Base-by-base conservation (phyloP, 2,329 filamentous ascomycete species). In the Talaromyces sp. region DNA sequence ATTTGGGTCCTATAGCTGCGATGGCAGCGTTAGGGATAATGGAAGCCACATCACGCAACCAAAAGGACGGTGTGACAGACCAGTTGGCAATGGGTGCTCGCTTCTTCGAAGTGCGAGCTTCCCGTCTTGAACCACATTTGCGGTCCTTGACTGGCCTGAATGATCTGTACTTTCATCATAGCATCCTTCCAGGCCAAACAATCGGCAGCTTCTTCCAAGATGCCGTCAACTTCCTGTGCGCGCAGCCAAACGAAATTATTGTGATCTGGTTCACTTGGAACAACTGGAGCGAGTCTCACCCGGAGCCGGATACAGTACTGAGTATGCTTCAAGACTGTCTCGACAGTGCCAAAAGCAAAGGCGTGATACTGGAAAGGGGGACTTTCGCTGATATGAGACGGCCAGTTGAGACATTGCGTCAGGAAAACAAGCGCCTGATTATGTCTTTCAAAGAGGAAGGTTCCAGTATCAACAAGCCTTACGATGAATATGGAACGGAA, bases 131-230 rank as follows among this genome's bases (percentile, higher is more conserved):
- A 77, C 69, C 1, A 69, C 70, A 57, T 67, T 81, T 57, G 69
- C 74, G 40, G 63, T 28, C 61, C 5, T 63, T 69, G 19, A 66
- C 64, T 33, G 68, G 68, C n/a, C 67, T 77, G 5, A 75, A 77
- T 1, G 77, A 81, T 61, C 72, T 71, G 13, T 82, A 80, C 60
- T 82, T 81, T 67, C 76, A 78, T 63, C 79, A 81, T 65, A 28
- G 7, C 7, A 7, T 28, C 25, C 25, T 28, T 28, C 25, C 25
- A 3, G 25, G 75, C 74, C 3, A 28, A 28, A 28, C 25, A 28
- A 28, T 28, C 25, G 4, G 25, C 7, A 28, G 25, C 25, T 28
- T 28, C 7, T 7, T 28, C 25, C 4, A 28, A 7, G 3, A 28
- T 28, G 25, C 25, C 25, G 25, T 28, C 7, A 28, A 7, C 25